Conservation (phyloP, 352 stramenopile genomes). For the Globisporangium viniferum region DNA sequence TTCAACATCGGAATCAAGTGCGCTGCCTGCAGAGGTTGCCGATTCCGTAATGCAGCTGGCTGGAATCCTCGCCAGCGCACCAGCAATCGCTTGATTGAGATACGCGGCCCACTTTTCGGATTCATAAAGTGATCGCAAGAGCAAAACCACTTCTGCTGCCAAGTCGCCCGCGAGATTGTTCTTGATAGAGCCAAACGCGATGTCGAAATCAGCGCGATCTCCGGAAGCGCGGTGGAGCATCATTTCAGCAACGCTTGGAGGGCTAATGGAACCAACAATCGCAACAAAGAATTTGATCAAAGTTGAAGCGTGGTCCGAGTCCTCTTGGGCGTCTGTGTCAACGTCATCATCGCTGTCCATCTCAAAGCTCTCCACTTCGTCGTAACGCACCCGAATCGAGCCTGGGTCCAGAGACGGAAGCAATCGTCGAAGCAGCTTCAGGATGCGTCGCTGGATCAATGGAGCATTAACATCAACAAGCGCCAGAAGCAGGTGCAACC, state of each 20-base stretch:
- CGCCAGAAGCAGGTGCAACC: constrained; percentile 77
- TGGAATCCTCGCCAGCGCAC: constrained; percentile 50
- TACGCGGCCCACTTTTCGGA: constrained; percentile 69
- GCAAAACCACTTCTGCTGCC: constrained; percentile 71
- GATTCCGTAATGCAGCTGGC: constrained; percentile 38
- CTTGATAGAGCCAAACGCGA: constrained; percentile 15
- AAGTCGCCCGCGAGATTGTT: constrained; percentile 42
- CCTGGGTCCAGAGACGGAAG: constrained; percentile 69
- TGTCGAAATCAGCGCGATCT: neutral
- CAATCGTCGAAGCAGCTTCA: constrained; percentile 81
- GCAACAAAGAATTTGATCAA: constrained; percentile 79
- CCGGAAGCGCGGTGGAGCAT: constrained; percentile 39
- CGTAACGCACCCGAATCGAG: constrained; percentile 57
- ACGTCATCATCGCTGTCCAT: constrained; percentile 84
- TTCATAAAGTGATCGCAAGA: constrained; percentile 79
- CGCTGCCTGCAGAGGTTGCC: constrained; percentile 14
- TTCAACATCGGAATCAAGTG: constrained; percentile 69
- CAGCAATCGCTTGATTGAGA: constrained; percentile 60
- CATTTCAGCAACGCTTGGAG: constrained; percentile 60
- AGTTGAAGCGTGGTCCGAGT: constrained; percentile 50
- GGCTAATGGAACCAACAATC: constrained; percentile 66
- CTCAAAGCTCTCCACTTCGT: constrained; percentile 72
- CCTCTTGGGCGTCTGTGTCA: constrained; percentile 49
- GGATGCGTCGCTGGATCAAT: constrained; percentile 73
- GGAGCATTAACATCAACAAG: constrained; percentile 73